Evolutionary conservation across 2,329 filamentous ascomycete genomes (phyloP), one percentile per base, ranked within the genome.

Genomic region (Ilyonectria robusta): DNA sequence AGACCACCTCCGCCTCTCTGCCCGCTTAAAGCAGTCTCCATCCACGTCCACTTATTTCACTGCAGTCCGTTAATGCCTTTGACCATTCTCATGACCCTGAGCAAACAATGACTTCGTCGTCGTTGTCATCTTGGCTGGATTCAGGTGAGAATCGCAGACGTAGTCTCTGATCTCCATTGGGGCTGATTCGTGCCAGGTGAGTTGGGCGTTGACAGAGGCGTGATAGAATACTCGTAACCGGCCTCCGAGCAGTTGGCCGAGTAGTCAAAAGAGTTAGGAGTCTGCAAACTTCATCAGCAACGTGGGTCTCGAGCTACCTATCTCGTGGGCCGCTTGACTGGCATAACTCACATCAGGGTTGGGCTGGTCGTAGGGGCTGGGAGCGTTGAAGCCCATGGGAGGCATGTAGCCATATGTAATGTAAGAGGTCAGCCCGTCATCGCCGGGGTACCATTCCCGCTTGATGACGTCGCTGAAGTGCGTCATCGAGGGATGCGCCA

Each of bases 181-280:
- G 62, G 66, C 21, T 74, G 71, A n/a, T 85, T 80, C 77, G 87
- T 81, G 73, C 86, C 86, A 47, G 92, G 92, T 48, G 91, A 93
- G 48, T 86, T 87, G 33, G 91, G 91, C 88, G 93, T 91, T 19
- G 91, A 93, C 71, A 92, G 82, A 67, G 92, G 92, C 59, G 92
- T 94, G 47, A 87, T 88, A 40, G 91, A 91, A 81, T 91, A 91
- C 71, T 89, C 87, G 76, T 88, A 90, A 63, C 87, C 86, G 67
- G 86, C 83, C 73, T 91, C 89, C 33, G 88, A 91, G 79, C 88
- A 89, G 75, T 84, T 86, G 67, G 87, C 83, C 60, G 91, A 93
- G 78, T 90, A 88, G 75, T 93, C 91, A 79, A 90, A 93, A 29
- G 89, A 92, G 78, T 92, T 91, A 83, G 92, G 92, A 80, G 92